These are phyloP conservation scores for Ophidiomyces ophidiicola DNA, from an alignment of 2,329 filamentous ascomycete species.

Conservation along the genomic window DNA sequence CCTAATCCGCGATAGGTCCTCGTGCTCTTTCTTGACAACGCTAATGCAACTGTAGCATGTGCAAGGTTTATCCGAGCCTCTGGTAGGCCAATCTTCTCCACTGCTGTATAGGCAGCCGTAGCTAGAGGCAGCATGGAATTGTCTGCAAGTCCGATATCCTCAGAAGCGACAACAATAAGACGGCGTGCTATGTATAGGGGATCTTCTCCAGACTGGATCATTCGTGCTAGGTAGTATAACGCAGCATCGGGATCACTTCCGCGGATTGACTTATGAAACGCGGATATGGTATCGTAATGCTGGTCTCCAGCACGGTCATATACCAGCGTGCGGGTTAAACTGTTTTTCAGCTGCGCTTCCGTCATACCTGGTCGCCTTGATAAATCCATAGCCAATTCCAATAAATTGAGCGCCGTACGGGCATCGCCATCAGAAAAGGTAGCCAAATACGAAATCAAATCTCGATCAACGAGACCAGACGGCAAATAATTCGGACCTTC, in stretches of 20 bases:
- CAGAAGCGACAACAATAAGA: constrained; percentile 87
- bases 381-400: constrained; percentile 77
- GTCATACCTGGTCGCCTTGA: constrained; percentile 54
- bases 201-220: constrained; percentile 92
- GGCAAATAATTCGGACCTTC: constrained; percentile 44
- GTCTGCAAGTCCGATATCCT: constrained; percentile 86
- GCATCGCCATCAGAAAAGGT: constrained; percentile 87
- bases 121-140: constrained; percentile 71
- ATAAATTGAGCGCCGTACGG: constrained; percentile 77
- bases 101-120: constrained; percentile 72
- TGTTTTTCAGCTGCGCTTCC: constrained; percentile 62
- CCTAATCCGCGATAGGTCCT: constrained; percentile 71
- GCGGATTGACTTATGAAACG: constrained; percentile 90
- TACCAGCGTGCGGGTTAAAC: constrained; percentile 81
- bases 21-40: constrained; percentile 73
- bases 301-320: constrained; percentile 93
- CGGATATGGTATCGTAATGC: constrained; percentile 95
- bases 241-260: constrained; percentile 77
- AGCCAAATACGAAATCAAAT: constrained; percentile 69
- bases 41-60: constrained; percentile 71
- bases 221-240: constrained; percentile 87
- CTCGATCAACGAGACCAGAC: constrained; percentile 54
- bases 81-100: constrained; percentile 88
- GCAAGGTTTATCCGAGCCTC: constrained; percentile 87
- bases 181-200: constrained; percentile 83